Conservation (phyloP, 2,329 filamentous ascomycete species). For the Trichoderma sp. region DNA sequence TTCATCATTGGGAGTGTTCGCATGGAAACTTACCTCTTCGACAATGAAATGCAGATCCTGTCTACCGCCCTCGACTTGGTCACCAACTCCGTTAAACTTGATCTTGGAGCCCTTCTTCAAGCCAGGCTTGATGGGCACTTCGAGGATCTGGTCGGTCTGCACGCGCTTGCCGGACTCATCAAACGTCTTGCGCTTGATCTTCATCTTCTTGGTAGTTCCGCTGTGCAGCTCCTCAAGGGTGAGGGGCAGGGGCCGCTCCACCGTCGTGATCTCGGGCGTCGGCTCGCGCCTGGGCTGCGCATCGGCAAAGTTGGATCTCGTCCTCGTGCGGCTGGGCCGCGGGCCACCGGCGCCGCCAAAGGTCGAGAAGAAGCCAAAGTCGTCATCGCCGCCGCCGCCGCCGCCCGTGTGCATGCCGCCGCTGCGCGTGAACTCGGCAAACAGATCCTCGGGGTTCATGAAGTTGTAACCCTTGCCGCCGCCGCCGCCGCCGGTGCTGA, state of each 20-base stretch:
- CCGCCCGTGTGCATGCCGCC: slow-evolving; percentile 45
- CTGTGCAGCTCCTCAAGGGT: slow-evolving; percentile 86
- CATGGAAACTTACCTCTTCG: slow-evolving; percentile 70
- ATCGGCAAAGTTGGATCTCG: slow-evolving; percentile 47
- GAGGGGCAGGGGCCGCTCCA: slow-evolving; percentile 80
- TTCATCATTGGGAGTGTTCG: not conserved
- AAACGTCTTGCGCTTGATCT: slow-evolving; percentile 95
- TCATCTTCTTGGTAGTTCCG: slow-evolving; percentile 93
- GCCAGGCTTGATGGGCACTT: slow-evolving; percentile 93
- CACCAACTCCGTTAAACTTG: slow-evolving; percentile 96
- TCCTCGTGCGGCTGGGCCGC: slow-evolving; percentile 45
- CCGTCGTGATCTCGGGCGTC: slow-evolving; percentile 85
- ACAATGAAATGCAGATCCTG: slow-evolving; percentile 96
- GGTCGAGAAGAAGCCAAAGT: slow-evolving; percentile 57
- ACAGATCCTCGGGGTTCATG: slow-evolving; percentile 81
- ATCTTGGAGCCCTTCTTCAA: slow-evolving; percentile 98
- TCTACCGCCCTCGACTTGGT: slow-evolving; percentile 93
- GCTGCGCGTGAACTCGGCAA: slow-evolving; percentile 75
- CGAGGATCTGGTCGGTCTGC: slow-evolving; percentile 84
- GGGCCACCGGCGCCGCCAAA: slow-evolving; percentile 45
- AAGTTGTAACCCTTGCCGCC: slow-evolving; percentile 72
- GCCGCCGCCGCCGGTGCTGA: slow-evolving; percentile 59
- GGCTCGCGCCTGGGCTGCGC: slow-evolving; percentile 37
- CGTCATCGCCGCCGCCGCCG: slow-evolving; percentile 48
- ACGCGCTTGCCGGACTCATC: slow-evolving; percentile 83